Percentiles rank a stretch among this genome's conserved stretches.
Conservation (phyloP, 306 rosid species). For the Lathyrus tuberosus region DNA sequence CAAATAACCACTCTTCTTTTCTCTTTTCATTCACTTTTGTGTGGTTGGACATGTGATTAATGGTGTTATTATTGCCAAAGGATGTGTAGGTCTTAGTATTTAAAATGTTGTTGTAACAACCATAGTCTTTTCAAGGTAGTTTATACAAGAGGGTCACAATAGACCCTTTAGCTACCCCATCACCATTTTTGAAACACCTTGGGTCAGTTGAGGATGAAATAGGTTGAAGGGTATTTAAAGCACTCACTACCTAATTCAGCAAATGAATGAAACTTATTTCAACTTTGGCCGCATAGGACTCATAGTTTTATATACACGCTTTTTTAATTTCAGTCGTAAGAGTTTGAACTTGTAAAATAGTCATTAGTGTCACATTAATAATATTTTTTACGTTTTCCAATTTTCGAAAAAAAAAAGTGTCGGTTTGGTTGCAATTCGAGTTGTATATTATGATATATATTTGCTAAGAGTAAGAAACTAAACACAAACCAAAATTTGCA, state of each 20-base stretch:
- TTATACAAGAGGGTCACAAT: slow-evolving; percentile 31
- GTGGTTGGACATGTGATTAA: slow-evolving; percentile 25
- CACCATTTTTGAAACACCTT: neutral
- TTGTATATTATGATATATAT: slow-evolving; percentile 25
- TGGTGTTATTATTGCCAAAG: slow-evolving; percentile 29
- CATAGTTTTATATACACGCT: neutral
- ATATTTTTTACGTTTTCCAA: neutral
- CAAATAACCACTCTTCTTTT: slow-evolving; percentile 11
- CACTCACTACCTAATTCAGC: slow-evolving; percentile 16
- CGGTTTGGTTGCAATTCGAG: slow-evolving; percentile 23
- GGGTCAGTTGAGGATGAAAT: slow-evolving; percentile 14
- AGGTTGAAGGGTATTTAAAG: slow-evolving; percentile 37
- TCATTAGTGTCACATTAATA: neutral
- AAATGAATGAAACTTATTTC: slow-evolving; percentile 18
- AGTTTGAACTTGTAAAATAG: neutral
- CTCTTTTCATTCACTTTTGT: slow-evolving; percentile 16
- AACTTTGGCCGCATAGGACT: slow-evolving; percentile 2
- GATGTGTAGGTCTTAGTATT: slow-evolving; percentile 31
- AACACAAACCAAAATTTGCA: neutral
- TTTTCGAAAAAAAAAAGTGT: slow-evolving; percentile 23
- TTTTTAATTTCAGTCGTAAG: neutral
- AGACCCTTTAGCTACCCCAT: slow-evolving; percentile 37
- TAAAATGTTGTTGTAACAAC: slow-evolving; percentile 41
- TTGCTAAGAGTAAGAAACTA: slow-evolving; percentile 10
- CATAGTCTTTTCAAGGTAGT: slow-evolving; percentile 23